Evolutionary conservation across 805 yeast genomes (phyloP), one percentile per base, ranked within the genome.

Genomic region (Sugiyamaella chiloensis): DNA sequence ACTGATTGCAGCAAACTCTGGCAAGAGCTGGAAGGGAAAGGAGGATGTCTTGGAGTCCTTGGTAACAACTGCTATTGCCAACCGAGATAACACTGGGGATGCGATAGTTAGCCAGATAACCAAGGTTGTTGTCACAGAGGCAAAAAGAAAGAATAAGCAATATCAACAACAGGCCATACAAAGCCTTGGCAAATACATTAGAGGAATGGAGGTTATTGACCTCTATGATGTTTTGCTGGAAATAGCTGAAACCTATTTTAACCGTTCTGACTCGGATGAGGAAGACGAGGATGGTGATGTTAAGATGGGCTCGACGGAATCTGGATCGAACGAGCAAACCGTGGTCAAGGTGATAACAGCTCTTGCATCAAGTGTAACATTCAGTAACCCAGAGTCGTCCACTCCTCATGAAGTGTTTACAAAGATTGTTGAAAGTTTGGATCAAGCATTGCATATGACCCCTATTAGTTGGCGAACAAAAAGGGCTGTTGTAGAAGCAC

Each of bases 1-100:
- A 5, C 68, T 87, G 40, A 61, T 85, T 14, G 74, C 73, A 24
- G 79, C 95, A 0, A 72, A 81, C 47, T 71, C 74, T 47, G 96
- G 96, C 0, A 78, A 95, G 51, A 77, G 91, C 7, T 91, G 96
- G 93, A 73, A 74, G 12, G 98, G 97, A 4, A 91, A 91, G 59
- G 96, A 89, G 56, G 64, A 72, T 24, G 75, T 93, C 1, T 68
- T 88, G 16, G 80, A 79, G 30, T 86, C 96, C 0, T 67, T 90
- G 46, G 84, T 86, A 0, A 65, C 78, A 1, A 70, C 85, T 26
- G 60, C 83, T 0, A 58, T 69, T 14, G 79, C 78, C 50, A 72
- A 80, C 6, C 65, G 70, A 40, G 56, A 54, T 0, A 68, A 60
- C 37, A 54, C 81, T 11, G 46, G 0, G 47, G 58, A 55, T 1